Conservation (phyloP, 2,329 filamentous ascomycete genomes). For the Xylariomycetidae sp. region DNA sequence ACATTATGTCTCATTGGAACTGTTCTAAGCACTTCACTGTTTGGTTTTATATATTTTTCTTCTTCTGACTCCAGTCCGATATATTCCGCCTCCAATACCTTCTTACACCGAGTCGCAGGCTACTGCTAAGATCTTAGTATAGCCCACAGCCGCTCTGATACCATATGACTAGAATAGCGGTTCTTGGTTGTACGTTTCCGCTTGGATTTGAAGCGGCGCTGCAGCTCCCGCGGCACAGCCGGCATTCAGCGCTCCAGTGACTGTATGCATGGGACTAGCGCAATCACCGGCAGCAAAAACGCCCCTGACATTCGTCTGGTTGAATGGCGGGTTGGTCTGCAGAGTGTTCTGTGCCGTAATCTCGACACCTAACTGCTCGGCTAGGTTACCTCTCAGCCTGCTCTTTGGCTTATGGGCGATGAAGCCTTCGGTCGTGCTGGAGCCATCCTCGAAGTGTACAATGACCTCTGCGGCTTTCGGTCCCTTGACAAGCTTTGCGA, state of each 20-base stretch:
- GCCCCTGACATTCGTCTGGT: slow-evolving; percentile 10
- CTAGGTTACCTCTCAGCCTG: slow-evolving; percentile 5
- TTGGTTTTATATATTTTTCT: too few species aligned
- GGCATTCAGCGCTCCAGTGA: neutral
- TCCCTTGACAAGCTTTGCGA: slow-evolving; percentile 4
- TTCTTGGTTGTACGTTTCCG: neutral
- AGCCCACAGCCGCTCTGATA: too few species aligned
- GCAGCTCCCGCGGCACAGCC: neutral
- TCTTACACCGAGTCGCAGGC: too few species aligned
- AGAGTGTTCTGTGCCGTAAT: slow-evolving; percentile 3
- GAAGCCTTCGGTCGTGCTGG: slow-evolving; percentile 6
- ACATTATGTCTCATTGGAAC: too few species aligned
- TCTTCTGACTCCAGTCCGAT: too few species aligned
- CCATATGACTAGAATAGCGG: neutral
- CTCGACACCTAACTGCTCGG: slow-evolving; percentile 11
- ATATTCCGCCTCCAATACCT: too few species aligned
- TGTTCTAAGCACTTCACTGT: too few species aligned
- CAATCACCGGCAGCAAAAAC: slow-evolving; percentile 7
- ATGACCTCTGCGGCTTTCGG: slow-evolving; percentile 1
- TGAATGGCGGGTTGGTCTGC: slow-evolving; percentile 6
- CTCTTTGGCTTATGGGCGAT: slow-evolving; percentile 11
- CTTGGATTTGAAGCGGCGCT: neutral
- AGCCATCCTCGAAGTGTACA: slow-evolving; percentile 4
- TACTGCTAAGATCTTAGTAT: too few species aligned
- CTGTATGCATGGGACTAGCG: neutral